Percentiles rank a stretch among this genome's conserved stretches.
Conservation (phyloP, 1,284 basidiomycete genomes). For the Uromyces viciae-fabae region DNA sequence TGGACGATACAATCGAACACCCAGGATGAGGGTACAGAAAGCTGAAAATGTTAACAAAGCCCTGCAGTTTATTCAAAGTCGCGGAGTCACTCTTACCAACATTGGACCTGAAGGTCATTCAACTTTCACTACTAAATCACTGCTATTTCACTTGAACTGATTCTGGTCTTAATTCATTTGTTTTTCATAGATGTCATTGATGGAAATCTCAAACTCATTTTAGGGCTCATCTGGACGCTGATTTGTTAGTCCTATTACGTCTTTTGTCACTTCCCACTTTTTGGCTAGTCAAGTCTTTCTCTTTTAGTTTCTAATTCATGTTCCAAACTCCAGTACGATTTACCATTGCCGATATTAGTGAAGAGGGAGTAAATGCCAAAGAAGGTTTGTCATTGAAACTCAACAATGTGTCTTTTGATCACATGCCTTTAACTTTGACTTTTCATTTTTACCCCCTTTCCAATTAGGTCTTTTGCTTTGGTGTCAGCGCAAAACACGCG, state of each 20-base stretch:
- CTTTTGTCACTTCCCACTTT: not conserved
- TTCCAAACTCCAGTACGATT: slow-evolving; percentile 64
- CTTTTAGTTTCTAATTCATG: not conserved
- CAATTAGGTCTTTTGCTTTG: slow-evolving; percentile 74
- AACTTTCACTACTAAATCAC: not conserved
- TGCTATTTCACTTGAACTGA: slow-evolving; percentile 20
- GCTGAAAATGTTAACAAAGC: slow-evolving; percentile 98
- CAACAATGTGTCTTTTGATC: not conserved
- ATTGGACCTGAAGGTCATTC: slow-evolving; percentile 86
- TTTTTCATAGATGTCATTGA: slow-evolving; percentile 79
- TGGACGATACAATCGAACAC: slow-evolving; percentile 83
- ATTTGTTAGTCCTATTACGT: slow-evolving; percentile 59
- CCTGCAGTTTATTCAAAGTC: slow-evolving; percentile 85
- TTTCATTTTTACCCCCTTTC: not conserved
- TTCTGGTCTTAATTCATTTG: not conserved
- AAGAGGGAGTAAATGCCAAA: slow-evolving; percentile 93
- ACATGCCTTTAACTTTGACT: not conserved
- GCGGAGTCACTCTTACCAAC: slow-evolving; percentile 94
- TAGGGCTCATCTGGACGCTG: slow-evolving; percentile 98
- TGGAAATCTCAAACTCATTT: slow-evolving; percentile 91
- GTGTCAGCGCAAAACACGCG: slow-evolving; percentile 93
- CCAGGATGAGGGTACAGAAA: slow-evolving; percentile 88
- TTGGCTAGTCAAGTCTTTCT: not conserved
- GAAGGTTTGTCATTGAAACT: slow-evolving; percentile 64
- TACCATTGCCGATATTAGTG: slow-evolving; percentile 96